These are phyloP conservation scores for Oryza australiensis DNA, from an alignment of 176 grass and related monocot genomes.

Conservation along the genomic window DNA sequence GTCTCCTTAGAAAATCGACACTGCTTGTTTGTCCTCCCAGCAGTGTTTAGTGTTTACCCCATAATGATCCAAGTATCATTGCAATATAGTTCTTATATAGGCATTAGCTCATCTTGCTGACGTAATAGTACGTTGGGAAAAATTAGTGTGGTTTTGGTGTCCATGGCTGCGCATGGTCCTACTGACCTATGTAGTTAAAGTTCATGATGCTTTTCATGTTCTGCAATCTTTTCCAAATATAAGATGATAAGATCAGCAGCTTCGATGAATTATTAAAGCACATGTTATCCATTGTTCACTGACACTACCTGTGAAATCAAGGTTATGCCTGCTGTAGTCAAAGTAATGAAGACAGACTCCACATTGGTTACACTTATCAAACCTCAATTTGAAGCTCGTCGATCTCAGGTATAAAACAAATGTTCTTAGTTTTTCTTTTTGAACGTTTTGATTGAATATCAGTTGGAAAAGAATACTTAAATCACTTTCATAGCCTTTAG, in stretches of 20 bases:
- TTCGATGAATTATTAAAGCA: neutral
- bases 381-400: constrained; percentile 91
- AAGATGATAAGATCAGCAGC: neutral
- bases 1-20: no score
- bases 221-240: neutral
- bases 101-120: neutral
- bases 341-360: constrained; percentile 89
- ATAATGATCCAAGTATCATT: neutral
- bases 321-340: constrained; percentile 94
- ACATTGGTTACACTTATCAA: constrained; percentile 87
- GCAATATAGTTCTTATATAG: neutral
- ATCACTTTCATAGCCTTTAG: neutral
- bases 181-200: neutral
- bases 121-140: neutral
- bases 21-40: no score
- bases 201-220: neutral
- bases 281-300: neutral
- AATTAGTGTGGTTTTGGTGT: neutral
- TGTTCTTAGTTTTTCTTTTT: constrained; percentile 6
- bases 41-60: no score
- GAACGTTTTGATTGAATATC: neutral
- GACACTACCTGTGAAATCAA: constrained; percentile 37
- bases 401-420: constrained; percentile 59
- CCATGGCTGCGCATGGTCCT: neutral
- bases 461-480: neutral